Evolutionary conservation across 2,329 filamentous ascomycete genomes (phyloP), one percentile per base, ranked within the genome.

Genomic region (Cercospora brassicicola): DNA sequence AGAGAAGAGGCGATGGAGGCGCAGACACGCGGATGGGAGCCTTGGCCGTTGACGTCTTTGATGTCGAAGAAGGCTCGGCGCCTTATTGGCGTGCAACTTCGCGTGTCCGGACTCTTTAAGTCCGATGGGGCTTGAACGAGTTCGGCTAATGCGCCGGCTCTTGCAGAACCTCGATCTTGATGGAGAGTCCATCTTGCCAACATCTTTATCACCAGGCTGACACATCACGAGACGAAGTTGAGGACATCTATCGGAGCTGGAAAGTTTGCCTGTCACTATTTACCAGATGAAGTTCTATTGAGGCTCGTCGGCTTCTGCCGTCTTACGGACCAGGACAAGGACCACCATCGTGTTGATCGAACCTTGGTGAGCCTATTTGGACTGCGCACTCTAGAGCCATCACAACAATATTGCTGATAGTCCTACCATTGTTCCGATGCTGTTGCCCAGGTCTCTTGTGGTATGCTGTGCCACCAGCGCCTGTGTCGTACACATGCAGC

Each of bases 11-110:
- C 51, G 48, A 23, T 18, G 48, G 9, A 26, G 23, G 23, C 48
- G 48, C 45, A 55, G 10, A 59, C 55, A n/a, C 55, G 55, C 55
- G 31, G 30, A 15, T 23, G 55, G 55, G 28, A 9, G 28, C 55
- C 53, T 59, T 59, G 55, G 55, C 55, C 28, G 55, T 59, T 59
- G 28, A 59, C 55, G 55, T 59, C 55, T 33, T 33, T 59, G 55
- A 59, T 59, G n/a, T 31, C 55, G 55, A 59, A 31, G 31, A 36
- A 59, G 31, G 55, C 55, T 59, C 55, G 55, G 55, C 55, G 30
- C 2, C 55, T 9, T 18, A 13, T 59, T 36, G 55, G 55, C 55
- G 55, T 18, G 55, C 28, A 31, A 13, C 28, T 31, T 30, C 28
- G 55, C 55, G 23, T 57, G 26, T 31, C 28, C 28, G 55, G 28